Base-by-base conservation (phyloP, 2,329 filamentous ascomycete genomes). In the Cladophialophora carrionii region DNA sequence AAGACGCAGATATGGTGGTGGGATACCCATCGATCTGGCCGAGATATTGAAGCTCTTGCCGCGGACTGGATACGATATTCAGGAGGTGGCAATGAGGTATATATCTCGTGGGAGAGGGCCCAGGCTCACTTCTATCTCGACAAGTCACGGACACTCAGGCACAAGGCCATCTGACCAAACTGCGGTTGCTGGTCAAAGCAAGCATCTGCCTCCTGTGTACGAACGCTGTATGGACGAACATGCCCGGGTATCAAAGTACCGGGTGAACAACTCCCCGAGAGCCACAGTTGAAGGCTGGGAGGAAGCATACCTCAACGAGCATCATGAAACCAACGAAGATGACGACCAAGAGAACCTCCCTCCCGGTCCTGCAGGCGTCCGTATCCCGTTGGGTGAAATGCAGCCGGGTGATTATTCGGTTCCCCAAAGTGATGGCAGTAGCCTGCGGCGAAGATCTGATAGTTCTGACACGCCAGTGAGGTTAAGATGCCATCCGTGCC, bases 401-500 rank as follows among this genome's bases (percentile, higher is more conserved):
- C 48, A 22, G 1, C 3, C 20, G 2, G 48, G 48, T 12, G 48
- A 26, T 14, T 31, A 54, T 29, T 12, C 52, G 29, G 12, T 31
- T 20, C 12, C 10, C 12, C 52, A 9, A 54, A 29, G 52, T n/a
- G 52, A 20, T 22, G 52, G 24, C 6, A 12, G 52, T 34, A 29
- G n/a, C 32, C n/a, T 4, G 29, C 14, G 12, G 34, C 57, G 17
- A 20, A 5, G 24, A 51, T 51, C 57, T 52, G 43, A 41, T 12
- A 10, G 3, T 22, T 41, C 57, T 4, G 37, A 43, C 14, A 31
- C 9, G 6, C 41, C 46, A 22, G 37, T 34, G 57, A 52, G 22
- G 22, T 4, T 37, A 17, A 10, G 7, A 14, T 68, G 64, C 48
- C 66, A 68, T 43, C 63, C 61, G 17, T 68, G 64, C 32, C 66